Percentiles rank a stretch among this genome's conserved stretches.
These are phyloP conservation scores for Claviceps digitariae DNA, from an alignment of 2,329 filamentous ascomycete species.

Conservation along the genomic window DNA sequence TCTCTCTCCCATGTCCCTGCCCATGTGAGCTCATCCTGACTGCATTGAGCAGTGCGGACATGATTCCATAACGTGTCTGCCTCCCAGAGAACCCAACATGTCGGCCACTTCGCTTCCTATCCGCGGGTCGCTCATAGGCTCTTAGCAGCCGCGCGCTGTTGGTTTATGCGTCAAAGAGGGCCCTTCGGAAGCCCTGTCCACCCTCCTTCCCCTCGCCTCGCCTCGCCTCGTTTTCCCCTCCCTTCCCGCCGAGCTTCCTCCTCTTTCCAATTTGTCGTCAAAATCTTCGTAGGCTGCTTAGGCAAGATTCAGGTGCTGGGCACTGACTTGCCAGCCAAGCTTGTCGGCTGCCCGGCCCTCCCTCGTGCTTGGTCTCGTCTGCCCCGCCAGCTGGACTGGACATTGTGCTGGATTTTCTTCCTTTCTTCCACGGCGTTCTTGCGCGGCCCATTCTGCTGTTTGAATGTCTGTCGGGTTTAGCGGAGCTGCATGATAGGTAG, in stretches of 20 bases:
- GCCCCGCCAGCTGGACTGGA: no score
- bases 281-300: no score
- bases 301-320: no score
- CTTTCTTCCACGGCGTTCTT: no score
- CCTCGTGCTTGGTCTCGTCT: no score
- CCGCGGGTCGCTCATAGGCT: not conserved
- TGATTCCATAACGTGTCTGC: not conserved
- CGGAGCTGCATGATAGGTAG: no score
- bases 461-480: no score
- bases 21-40: not conserved
- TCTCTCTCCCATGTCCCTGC: not conserved
- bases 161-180: conserved; percentile 2
- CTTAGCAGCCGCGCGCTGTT: conserved; percentile 2
- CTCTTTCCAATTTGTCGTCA: not conserved
- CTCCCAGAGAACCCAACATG: not conserved
- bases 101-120: not conserved
- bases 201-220: not conserved
- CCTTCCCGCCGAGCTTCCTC: not conserved
- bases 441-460: no score
- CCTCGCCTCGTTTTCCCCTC: not conserved
- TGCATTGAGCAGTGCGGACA: not conserved
- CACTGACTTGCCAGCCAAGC: no score
- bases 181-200: not conserved
- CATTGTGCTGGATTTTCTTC: no score
- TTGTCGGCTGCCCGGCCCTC: no score